Evolutionary conservation across 805 yeast genomes (phyloP).

Genomic region (Metschnikowia lochheadii): DNA sequence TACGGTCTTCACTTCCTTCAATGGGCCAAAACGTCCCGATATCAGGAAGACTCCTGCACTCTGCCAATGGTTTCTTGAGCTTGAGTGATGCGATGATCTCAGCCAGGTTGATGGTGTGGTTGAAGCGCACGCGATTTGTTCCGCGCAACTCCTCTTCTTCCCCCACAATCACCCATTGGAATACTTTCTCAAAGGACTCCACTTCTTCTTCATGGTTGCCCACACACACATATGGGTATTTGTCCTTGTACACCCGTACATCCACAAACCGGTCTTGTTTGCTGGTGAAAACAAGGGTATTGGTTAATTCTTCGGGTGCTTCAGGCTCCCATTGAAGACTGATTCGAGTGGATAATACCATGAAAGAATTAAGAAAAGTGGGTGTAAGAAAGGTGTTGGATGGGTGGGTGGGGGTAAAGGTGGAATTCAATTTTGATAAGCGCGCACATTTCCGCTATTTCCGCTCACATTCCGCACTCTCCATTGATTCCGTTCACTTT

Average conservation of each 20-base stretch:
- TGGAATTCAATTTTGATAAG: too few species aligned
- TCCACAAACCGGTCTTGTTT: constrained; percentile 47
- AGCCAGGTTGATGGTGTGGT: constrained; percentile 41
- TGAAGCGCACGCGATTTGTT: constrained; percentile 34
- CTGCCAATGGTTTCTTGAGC: constrained; percentile 29
- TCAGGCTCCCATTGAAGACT: constrained; percentile 51
- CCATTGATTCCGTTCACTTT: background rate
- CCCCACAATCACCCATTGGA: constrained; percentile 61
- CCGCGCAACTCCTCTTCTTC: constrained; percentile 36
- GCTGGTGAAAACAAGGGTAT: constrained; percentile 47
- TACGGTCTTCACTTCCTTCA: constrained; percentile 36
- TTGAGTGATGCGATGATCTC: constrained; percentile 28
- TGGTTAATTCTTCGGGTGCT: constrained; percentile 39
- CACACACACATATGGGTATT: constrained; percentile 12
- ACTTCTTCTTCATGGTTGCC: constrained; percentile 4
- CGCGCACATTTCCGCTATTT: too few species aligned
- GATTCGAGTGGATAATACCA: constrained; percentile 44
- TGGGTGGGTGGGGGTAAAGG: background rate
- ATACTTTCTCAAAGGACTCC: constrained; percentile 25
- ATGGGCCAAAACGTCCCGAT: constrained; percentile 42
- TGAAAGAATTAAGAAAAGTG: background rate
- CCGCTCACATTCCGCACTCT: background rate
- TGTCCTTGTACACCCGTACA: constrained; percentile 26
- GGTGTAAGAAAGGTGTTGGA: too few species aligned
- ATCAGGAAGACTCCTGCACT: constrained; percentile 34